A percentile compares a stretch with the other conserved stretches of the same genome.
phyloP scores from a whole-genome alignment of 1,284 basidiomycete species.

The Microbotryomycetes sp. region DNA sequence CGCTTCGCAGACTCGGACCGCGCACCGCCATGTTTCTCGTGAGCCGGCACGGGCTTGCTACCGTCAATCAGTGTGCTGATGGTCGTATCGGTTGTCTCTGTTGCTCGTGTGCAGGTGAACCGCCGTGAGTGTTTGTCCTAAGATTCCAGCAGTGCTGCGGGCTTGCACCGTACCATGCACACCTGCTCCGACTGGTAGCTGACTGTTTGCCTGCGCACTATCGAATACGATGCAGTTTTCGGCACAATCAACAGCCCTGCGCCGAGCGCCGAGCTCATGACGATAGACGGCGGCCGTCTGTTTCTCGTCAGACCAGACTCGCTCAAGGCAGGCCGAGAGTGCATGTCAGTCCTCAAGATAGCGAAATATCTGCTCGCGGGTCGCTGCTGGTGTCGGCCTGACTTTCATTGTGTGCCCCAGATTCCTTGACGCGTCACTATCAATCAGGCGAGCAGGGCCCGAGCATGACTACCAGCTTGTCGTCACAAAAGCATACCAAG shows the following conservation, averaged over 20 bases:
- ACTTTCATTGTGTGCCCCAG: constrained; percentile 44
- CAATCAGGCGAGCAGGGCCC: constrained; percentile 71
- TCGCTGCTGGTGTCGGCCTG: neutral
- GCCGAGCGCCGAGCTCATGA: constrained; percentile 85
- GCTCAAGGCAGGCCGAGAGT: constrained; percentile 85
- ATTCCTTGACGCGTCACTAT: constrained; percentile 91
- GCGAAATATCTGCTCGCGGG: neutral
- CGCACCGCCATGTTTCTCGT: no score
- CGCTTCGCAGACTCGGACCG: no score
- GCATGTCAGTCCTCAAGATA: constrained; percentile 65
- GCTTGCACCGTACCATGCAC: no score
- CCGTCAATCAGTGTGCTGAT: no score
- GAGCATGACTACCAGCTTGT: constrained; percentile 95
- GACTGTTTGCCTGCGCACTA: no score
- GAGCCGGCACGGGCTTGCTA: no score
- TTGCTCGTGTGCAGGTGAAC: no score
- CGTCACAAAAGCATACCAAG: constrained; percentile 87
- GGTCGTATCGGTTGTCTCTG: no score
- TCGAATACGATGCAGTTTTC: no score
- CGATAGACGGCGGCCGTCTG: constrained; percentile 85
- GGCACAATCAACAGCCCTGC: constrained; percentile 35
- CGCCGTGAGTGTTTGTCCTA: no score
- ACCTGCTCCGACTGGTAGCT: no score
- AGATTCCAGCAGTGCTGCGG: no score
- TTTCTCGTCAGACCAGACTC: constrained; percentile 85